Conservation (phyloP, 352 stramenopile species). For the Pythium vanterpoolii region DNA sequence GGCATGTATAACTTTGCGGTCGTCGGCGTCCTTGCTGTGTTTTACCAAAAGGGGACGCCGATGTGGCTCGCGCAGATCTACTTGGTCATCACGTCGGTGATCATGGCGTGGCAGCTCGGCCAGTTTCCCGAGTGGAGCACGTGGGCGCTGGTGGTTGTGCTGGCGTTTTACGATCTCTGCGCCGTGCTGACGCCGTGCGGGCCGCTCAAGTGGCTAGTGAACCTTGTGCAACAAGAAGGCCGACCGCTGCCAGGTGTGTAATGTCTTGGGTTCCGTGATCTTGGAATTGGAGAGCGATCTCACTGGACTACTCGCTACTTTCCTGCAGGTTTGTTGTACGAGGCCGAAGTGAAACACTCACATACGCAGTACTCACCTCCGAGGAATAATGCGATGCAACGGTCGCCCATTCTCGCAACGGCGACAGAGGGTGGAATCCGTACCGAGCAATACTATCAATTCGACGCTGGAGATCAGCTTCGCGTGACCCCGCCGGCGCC, state of each 20-base stretch:
- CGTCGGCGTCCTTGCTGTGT: conserved; percentile 86
- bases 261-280: not conserved
- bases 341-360: conserved; percentile 53
- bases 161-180: conserved; percentile 99
- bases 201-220: conserved; percentile 94
- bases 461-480: conserved; percentile 35
- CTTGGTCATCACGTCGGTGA: conserved; percentile 94
- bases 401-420: not conserved
- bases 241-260: conserved; percentile 87
- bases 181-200: conserved; percentile 99
- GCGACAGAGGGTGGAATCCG: not conserved
- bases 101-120: conserved; percentile 97
- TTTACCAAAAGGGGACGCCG: conserved; percentile 84
- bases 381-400: not conserved
- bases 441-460: conserved; percentile 62
- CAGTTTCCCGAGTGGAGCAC: conserved; percentile 95
- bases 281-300: not conserved
- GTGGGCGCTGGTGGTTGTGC: conserved; percentile 91
- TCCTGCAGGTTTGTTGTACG: conserved; percentile 59
- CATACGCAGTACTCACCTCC: conserved; percentile 26
- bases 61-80: conserved; percentile 93
- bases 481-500: not conserved
- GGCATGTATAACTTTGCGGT: conserved; percentile 92
- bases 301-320: not conserved
- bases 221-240: conserved; percentile 92